Evolutionary conservation across 2,329 filamentous ascomycete species (phyloP).

Genomic region (Apiospora pterosperma): DNA sequence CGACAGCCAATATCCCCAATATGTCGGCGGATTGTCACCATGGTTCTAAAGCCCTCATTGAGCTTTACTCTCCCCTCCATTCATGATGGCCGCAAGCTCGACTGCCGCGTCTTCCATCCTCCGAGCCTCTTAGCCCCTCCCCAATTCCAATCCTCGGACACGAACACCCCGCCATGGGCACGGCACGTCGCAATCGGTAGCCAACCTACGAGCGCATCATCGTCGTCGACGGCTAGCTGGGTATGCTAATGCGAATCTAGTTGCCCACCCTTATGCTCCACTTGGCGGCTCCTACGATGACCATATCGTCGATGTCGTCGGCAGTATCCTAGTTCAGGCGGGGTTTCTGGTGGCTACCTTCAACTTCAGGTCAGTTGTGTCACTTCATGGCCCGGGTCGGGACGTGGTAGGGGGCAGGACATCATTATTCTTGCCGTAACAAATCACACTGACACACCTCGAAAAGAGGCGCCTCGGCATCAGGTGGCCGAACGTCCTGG

Average conservation of each 20-base stretch:
- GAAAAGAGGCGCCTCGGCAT: constrained; percentile 69
- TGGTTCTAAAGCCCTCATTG: constrained; percentile 55
- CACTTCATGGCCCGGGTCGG: not conserved
- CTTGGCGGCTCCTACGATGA: constrained; percentile 86
- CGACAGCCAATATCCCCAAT: no score
- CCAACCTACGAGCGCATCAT: not conserved
- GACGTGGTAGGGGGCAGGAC: not conserved
- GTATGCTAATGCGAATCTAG: constrained; percentile 42
- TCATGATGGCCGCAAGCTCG: constrained; percentile 70
- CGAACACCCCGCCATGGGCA: constrained; percentile 37
- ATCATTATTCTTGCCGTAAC: not conserved
- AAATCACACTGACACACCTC: not conserved
- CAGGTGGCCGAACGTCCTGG: constrained; percentile 81
- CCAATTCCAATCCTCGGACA: not conserved
- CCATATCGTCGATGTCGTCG: constrained; percentile 66
- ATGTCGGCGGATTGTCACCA: constrained; percentile 18
- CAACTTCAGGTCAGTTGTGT: constrained; percentile 71
- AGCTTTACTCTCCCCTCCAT: constrained; percentile 81
- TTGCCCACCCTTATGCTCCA: constrained; percentile 89
- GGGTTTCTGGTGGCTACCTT: constrained; percentile 83
- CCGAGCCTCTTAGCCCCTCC: constrained; percentile 33
- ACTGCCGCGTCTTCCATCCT: constrained; percentile 82
- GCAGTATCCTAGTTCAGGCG: constrained; percentile 59
- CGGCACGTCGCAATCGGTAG: constrained; percentile 41
- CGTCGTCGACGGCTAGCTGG: not conserved